Evolutionary conservation across 768 basidiomycete genomes (phyloP).

Genomic region (Dentipellis sp.): DNA sequence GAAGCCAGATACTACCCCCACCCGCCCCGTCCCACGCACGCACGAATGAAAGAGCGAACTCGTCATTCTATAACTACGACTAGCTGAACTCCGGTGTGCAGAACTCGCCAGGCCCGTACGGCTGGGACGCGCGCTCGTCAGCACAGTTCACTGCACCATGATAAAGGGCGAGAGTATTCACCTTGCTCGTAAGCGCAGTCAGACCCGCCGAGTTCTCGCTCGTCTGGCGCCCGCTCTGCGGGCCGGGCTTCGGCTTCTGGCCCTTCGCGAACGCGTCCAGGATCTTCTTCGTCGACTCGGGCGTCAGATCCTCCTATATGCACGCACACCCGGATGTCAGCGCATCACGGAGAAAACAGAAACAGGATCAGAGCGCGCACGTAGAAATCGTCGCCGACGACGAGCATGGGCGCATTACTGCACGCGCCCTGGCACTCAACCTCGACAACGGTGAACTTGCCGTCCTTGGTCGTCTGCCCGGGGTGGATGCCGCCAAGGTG

Average conservation of each 20-base stretch:
- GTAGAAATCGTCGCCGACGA: constrained; percentile 94
- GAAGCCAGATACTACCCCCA: too few species aligned
- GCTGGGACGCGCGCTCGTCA: constrained; percentile 34
- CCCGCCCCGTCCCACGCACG: too few species aligned
- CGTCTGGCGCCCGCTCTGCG: constrained; percentile 78
- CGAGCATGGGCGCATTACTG: constrained; percentile 97
- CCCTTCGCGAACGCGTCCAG: constrained; percentile 73
- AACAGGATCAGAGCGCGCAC: constrained; percentile 33
- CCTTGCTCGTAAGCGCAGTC: constrained; percentile 72
- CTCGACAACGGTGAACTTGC: constrained; percentile 95
- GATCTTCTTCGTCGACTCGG: constrained; percentile 68
- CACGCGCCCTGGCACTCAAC: constrained; percentile 99
- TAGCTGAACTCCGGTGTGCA: constrained; percentile 82
- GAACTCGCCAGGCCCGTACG: constrained; percentile 88
- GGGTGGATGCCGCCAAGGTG: constrained; percentile 81
- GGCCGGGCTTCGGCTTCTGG: constrained; percentile 86
- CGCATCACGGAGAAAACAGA: constrained; percentile 7
- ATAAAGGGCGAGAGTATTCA: constrained; percentile 21
- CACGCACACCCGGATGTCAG: constrained; percentile 5
- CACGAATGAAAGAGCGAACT: not conserved
- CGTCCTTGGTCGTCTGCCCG: constrained; percentile 90
- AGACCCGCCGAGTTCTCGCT: constrained; percentile 92
- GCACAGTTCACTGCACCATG: not conserved
- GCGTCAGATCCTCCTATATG: constrained; percentile 73
- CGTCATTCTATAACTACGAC: constrained; percentile 1